A percentile compares a stretch with the other conserved stretches of the same genome.
phyloP scores from a whole-genome alignment of 2,329 filamentous ascomycete genomes.

The Aspergillus sp. region DNA sequence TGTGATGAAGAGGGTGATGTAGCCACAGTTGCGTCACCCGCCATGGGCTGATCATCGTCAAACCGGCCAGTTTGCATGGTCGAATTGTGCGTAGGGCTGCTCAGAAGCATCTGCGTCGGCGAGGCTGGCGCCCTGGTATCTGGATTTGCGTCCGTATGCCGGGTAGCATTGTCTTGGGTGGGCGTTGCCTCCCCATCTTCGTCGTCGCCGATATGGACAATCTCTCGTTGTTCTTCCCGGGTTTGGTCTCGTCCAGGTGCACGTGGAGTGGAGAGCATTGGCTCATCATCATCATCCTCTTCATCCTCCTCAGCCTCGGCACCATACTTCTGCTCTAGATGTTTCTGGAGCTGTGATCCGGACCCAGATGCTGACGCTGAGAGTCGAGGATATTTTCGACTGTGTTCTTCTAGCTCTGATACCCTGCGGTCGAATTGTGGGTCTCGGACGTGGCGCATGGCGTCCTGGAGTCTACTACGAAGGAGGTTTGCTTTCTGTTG shows the following conservation, averaged over 20 bases:
- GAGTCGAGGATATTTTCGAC: constrained; percentile 34
- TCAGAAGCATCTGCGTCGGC: constrained; percentile 32
- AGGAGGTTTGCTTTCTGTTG: constrained; percentile 42
- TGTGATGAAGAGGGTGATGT: constrained; percentile 28
- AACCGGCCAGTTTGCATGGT: neutral
- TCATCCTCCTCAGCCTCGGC: neutral
- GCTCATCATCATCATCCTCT: neutral
- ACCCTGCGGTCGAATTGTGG: constrained; percentile 41
- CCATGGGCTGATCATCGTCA: neutral
- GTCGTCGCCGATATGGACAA: neutral
- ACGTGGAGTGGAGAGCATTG: constrained; percentile 1
- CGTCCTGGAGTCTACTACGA: constrained; percentile 38
- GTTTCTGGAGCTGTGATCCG: neutral
- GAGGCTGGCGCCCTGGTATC: constrained; percentile 17
- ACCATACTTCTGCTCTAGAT: neutral
- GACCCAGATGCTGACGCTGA: constrained; percentile 14
- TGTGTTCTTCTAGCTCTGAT: constrained; percentile 42
- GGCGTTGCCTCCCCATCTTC: constrained; percentile 30
- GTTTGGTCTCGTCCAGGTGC: constrained; percentile 12
- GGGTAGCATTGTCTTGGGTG: constrained; percentile 13
- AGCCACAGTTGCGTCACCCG: neutral
- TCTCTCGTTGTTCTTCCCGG: neutral
- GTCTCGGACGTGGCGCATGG: constrained; percentile 40
- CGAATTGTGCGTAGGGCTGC: constrained; percentile 24
- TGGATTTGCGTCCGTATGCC: neutral